A percentile compares a stretch with the other conserved stretches of the same genome.
Conservation (phyloP, 1,284 basidiomycete species). For the Ganoderma meredithae region DNA sequence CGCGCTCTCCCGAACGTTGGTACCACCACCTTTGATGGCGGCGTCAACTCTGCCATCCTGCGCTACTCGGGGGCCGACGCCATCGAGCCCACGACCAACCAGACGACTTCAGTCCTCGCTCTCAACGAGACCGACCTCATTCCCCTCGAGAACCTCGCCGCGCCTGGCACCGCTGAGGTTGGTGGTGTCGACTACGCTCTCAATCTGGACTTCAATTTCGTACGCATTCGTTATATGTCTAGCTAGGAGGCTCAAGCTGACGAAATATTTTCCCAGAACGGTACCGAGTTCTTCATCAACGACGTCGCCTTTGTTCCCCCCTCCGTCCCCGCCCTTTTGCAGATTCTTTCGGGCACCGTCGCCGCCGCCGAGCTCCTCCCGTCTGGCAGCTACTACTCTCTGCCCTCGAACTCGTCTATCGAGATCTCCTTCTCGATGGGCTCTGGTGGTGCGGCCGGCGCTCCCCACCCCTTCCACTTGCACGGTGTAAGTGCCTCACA, state of each 20-base stretch:
- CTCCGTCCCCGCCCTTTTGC: constrained; percentile 14
- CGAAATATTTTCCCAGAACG: constrained; percentile 10
- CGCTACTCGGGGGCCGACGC: constrained; percentile 44
- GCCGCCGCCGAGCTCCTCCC: constrained; percentile 38
- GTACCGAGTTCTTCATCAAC: constrained; percentile 37
- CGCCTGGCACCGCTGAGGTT: constrained; percentile 11
- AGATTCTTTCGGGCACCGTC: constrained; percentile 33
- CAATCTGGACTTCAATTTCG: constrained; percentile 21
- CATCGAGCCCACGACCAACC: constrained; percentile 50
- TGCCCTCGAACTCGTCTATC: constrained; percentile 39
- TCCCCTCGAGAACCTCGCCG: constrained; percentile 18
- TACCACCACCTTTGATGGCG: constrained; percentile 40
- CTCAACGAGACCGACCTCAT: constrained; percentile 41
- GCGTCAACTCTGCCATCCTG: constrained; percentile 42
- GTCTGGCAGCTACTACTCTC: constrained; percentile 37
- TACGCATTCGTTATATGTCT: constrained; percentile 17
- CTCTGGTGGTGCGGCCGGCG: constrained; percentile 31
- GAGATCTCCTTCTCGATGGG: constrained; percentile 42
- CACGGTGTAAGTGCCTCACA: constrained; percentile 40
- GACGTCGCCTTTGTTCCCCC: constrained; percentile 34
- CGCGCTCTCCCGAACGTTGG: constrained; percentile 47
- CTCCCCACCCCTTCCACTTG: constrained; percentile 47
- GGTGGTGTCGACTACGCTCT: constrained; percentile 13
- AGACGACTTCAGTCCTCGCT: constrained; percentile 29
- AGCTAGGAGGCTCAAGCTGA: not conserved